Base-by-base conservation (phyloP, 495 filamentous ascomycete genomes). In the Clavariopsis aquatica region DNA sequence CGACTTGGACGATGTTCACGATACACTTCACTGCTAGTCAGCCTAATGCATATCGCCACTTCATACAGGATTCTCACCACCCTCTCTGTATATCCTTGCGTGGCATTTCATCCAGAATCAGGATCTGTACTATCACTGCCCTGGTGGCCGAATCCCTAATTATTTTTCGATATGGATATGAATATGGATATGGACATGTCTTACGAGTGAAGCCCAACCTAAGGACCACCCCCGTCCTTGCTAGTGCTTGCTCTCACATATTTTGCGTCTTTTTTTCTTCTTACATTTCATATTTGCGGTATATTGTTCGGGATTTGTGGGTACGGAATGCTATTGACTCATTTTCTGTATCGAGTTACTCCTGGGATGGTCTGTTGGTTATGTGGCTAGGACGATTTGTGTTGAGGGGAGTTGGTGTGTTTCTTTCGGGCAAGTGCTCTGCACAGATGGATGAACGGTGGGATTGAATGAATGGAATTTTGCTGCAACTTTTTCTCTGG, bases 111-210 rank as follows among this genome's bases (percentile, higher is more conserved):
- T 43, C 31, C 38, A 43, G 38, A 15, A 43, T 43, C 38, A 43
- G 38, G 38, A 26, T 41, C 23, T 61, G 57, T 66, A 66, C 28
- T 58, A 66, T 45, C 56, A 66, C n/a, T 56, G 57, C 64, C 64
- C 64, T 52, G 57, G 64, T 45, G 64, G 57, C 57, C 49, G 26
- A 28, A 36, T 55, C 19, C n/a, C 27, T 27, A 54, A 23, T 49
- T 15, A 19, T 12, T 59, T 57, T 53, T 31, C 51, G 49, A 53
- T 31, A 13, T 28, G 24, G 26, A 17, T n/a, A 43, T 43, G 20
- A 12, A 53, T 31, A 8, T 28, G 24, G 26, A 43, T n/a, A 43
- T 43, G n/a, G n/a, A n/a, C n/a, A n/a, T n/a, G n/a, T n/a, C n/a
- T n/a, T n/a, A n/a, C n/a, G n/a, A n/a, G n/a, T n/a, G n/a, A n/a